A percentile compares a stretch with the other conserved stretches of the same genome.
Conservation (phyloP, 331 rosid species). For the Telfairia occidentalis region DNA sequence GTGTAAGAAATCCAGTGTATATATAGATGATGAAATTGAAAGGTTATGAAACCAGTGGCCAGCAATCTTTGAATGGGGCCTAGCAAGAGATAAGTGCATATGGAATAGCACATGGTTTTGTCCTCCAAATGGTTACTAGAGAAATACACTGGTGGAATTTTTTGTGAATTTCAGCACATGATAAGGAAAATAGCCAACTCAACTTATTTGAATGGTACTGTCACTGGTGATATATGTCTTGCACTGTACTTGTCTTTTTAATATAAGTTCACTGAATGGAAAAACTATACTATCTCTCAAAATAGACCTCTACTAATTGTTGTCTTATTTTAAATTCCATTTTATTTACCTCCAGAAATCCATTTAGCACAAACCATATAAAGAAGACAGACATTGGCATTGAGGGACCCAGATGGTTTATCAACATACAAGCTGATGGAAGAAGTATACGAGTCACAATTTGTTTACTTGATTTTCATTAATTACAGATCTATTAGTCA, state of each 20-base stretch:
- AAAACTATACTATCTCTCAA: not conserved
- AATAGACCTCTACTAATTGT: not conserved
- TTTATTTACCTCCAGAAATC: not conserved
- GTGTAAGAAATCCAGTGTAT: not conserved
- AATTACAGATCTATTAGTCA: not conserved
- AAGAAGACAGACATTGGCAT: not conserved
- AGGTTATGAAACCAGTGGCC: not conserved
- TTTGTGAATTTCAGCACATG: not conserved
- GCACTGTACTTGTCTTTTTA: not conserved
- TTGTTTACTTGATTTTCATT: not conserved
- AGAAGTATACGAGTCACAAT: not conserved
- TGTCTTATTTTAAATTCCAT: not conserved
- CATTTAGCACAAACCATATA: not conserved
- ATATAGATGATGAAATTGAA: not conserved
- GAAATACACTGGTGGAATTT: not conserved
- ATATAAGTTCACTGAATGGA: not conserved
- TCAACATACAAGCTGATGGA: not conserved
- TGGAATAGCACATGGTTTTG: slow-evolving; percentile 2
- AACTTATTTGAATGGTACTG: not conserved
- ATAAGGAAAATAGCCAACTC: not conserved
- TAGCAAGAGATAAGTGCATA: not conserved
- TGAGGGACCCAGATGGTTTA: not conserved
- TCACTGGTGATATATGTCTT: not conserved
- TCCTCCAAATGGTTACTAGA: not conserved
- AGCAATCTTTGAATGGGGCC: slow-evolving; percentile 2